These are phyloP conservation scores for Populus hybrid DNA, from an alignment of 441 rosid species.

Conservation along the genomic window DNA sequence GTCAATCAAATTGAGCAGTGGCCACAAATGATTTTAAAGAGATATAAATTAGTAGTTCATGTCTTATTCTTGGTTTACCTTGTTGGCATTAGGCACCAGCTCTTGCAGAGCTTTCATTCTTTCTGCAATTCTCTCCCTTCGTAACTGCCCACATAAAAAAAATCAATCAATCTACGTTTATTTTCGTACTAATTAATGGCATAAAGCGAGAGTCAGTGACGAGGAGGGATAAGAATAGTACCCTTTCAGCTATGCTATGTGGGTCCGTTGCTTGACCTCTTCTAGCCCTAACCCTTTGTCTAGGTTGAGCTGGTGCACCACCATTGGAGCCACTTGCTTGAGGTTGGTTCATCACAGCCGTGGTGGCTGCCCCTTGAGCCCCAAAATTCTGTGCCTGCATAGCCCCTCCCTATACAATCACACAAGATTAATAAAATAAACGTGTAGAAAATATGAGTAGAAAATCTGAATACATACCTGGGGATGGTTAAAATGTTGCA, in stretches of 20 bases:
- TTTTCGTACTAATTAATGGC: not conserved
- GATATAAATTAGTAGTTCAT: not conserved
- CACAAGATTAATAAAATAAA: not conserved
- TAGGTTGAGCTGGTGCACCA: constrained; percentile 50
- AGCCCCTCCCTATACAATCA: constrained; percentile 23
- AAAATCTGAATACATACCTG: constrained; percentile 29
- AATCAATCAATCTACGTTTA: not conserved
- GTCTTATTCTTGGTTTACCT: constrained; percentile 37
- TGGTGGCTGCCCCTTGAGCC: constrained; percentile 19
- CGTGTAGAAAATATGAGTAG: not conserved
- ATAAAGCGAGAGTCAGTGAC: no score
- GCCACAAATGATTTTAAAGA: no score
- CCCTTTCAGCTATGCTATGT: constrained; percentile 93
- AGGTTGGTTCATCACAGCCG: constrained; percentile 34
- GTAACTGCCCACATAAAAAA: constrained; percentile 52
- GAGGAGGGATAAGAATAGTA: constrained; percentile 17
- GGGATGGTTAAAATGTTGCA: constrained; percentile 51
- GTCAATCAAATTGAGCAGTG: not conserved
- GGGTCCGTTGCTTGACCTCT: constrained; percentile 98
- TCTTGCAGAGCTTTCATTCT: constrained; percentile 96
- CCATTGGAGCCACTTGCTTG: constrained; percentile 52
- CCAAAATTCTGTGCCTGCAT: constrained; percentile 35
- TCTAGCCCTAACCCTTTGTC: constrained; percentile 80
- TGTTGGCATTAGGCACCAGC: constrained; percentile 90
- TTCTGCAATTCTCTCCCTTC: constrained; percentile 95